These are phyloP conservation scores for Suhomyces guaymorum DNA, from an alignment of 1,139 yeast species.

Conservation along the genomic window DNA sequence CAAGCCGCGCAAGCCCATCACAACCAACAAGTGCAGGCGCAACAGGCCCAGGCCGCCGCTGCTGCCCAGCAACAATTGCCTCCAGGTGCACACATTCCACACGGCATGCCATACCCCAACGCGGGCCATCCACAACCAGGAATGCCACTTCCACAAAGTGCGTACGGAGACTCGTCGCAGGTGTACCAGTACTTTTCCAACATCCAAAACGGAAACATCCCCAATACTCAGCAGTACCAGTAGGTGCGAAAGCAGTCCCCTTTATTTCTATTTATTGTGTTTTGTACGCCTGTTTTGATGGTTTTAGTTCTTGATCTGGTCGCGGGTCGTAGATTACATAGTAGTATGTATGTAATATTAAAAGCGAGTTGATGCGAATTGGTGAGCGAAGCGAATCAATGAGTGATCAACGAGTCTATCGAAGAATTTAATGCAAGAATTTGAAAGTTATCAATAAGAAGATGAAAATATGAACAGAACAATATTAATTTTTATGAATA, in stretches of 20 bases:
- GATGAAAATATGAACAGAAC: no score
- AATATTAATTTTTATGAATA: no score
- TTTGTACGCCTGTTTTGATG: slow-evolving; percentile 4
- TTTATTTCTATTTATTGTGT: slow-evolving; percentile 11
- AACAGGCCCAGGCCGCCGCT: slow-evolving; percentile 31
- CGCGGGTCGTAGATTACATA: slow-evolving; percentile 6
- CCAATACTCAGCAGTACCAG: slow-evolving; percentile 48
- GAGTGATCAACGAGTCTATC: no score
- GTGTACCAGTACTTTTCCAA: slow-evolving; percentile 62
- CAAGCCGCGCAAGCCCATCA: slow-evolving; percentile 27
- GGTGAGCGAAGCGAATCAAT: no score
- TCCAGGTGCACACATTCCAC: slow-evolving; percentile 49
- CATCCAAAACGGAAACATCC: slow-evolving; percentile 51
- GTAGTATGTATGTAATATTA: slow-evolving; percentile 12
- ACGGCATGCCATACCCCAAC: slow-evolving; percentile 46
- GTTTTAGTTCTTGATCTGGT: slow-evolving; percentile 5
- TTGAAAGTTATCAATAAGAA: no score
- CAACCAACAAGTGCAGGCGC: slow-evolving; percentile 26
- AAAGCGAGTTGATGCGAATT: no score
- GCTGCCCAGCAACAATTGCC: slow-evolving; percentile 42
- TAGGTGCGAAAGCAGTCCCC: slow-evolving; percentile 19
- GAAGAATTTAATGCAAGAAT: no score
- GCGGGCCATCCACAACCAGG: slow-evolving; percentile 39
- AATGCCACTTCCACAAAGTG: slow-evolving; percentile 49
- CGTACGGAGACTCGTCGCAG: slow-evolving; percentile 39